Percentiles rank a stretch among this genome's conserved stretches.
These are phyloP conservation scores for Astathelohania contejeani DNA, from an alignment of 371 early-diverging fungal species.

Conservation along the genomic window DNA sequence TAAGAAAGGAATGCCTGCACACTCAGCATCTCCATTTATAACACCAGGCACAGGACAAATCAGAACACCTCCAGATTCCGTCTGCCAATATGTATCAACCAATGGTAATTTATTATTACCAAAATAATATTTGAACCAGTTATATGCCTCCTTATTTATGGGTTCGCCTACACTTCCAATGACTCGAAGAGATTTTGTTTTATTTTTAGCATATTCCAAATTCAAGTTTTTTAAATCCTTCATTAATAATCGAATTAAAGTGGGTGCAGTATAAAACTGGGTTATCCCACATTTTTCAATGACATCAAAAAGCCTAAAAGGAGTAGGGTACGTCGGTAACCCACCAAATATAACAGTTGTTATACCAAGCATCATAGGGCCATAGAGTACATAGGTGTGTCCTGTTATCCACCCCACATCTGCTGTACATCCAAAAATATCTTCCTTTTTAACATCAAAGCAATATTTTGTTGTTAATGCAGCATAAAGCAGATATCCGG, in stretches of 20 bases:
- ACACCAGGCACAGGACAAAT: conserved; percentile 73
- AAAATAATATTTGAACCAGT: conserved; percentile 74
- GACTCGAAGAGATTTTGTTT: conserved; percentile 57
- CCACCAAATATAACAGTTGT: conserved; percentile 72
- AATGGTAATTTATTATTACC: conserved; percentile 68
- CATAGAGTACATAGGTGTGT: conserved; percentile 73
- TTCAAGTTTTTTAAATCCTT: conserved; percentile 25
- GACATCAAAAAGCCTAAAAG: conserved; percentile 66
- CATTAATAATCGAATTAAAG: conserved; percentile 77
- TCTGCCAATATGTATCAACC: conserved; percentile 87
- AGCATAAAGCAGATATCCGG: conserved; percentile 76
- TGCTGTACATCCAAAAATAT: conserved; percentile 57
- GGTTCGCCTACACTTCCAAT: conserved; percentile 92
- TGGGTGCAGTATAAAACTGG: conserved; percentile 92
- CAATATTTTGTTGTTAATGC: conserved; percentile 60
- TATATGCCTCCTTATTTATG: conserved; percentile 82
- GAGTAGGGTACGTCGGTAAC: conserved; percentile 64
- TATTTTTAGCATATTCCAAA: neutral
- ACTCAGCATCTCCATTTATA: conserved; percentile 70
- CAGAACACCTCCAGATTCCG: conserved; percentile 81
- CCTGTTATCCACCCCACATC: conserved; percentile 69
- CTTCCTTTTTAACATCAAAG: conserved; percentile 56
- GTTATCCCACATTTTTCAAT: conserved; percentile 66
- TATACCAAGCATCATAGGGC: conserved; percentile 64
- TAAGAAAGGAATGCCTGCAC: conserved; percentile 83